phyloP scores from a whole-genome alignment of 352 stramenopile species.

The Globisporangium parvum region DNA sequence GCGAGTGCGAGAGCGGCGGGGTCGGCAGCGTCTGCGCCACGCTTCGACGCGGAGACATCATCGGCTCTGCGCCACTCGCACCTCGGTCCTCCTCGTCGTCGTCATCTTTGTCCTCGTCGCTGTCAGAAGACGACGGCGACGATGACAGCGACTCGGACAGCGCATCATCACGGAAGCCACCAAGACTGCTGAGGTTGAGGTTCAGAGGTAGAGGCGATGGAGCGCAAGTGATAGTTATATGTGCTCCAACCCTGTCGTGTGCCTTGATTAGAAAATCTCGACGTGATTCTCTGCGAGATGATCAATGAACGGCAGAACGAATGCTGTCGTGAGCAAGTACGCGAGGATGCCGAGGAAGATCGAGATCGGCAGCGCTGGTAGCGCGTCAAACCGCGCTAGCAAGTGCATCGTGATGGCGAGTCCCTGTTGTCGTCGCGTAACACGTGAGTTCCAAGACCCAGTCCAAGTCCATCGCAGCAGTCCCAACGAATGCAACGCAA shows the following conservation, averaged over 20 bases:
- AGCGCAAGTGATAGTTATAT: too few relatives aligned
- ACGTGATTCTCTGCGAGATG: slow-evolving; percentile 15
- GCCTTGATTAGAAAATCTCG: slow-evolving; percentile 3
- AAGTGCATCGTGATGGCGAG: slow-evolving; percentile 91
- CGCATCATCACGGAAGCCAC: neutral
- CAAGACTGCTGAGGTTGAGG: slow-evolving; percentile 16
- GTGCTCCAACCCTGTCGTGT: too few relatives aligned
- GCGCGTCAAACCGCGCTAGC: slow-evolving; percentile 88
- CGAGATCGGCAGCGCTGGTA: slow-evolving; percentile 94
- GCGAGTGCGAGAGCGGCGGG: too few relatives aligned
- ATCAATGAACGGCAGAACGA: slow-evolving; percentile 31
- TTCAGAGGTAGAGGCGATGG: too few relatives aligned
- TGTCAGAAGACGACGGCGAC: slow-evolving; percentile 18
- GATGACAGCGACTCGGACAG: slow-evolving; percentile 20
- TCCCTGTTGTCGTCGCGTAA: slow-evolving; percentile 25
- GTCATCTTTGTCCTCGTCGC: slow-evolving; percentile 8
- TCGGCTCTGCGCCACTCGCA: too few relatives aligned
- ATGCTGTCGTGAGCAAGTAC: slow-evolving; percentile 32
- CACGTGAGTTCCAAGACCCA: neutral
- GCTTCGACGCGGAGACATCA: neutral
- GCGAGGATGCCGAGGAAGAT: slow-evolving; percentile 83
- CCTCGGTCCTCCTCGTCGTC: neutral
- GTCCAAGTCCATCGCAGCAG: neutral
- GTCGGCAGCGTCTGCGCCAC: too few relatives aligned
- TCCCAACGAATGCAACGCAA: slow-evolving; percentile 2